These are phyloP conservation scores for Carex cristatella DNA, from an alignment of 176 grass and related monocot species.

Conservation along the genomic window DNA sequence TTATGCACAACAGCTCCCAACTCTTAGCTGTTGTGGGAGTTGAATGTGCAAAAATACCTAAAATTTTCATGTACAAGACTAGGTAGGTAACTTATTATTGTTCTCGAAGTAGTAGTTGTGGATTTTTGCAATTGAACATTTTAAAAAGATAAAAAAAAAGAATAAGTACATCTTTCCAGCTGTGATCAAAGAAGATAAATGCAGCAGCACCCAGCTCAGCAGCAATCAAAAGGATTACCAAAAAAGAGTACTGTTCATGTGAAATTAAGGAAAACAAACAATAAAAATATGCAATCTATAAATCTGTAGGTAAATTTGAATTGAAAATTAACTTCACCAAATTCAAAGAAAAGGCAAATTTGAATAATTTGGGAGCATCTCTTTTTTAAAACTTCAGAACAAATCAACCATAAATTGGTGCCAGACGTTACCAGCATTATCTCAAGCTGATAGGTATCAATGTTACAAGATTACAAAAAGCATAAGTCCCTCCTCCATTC, in stretches of 20 bases:
- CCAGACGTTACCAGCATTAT: slow-evolving; percentile 2
- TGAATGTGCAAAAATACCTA: neutral
- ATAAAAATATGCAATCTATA: neutral
- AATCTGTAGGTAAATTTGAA: neutral
- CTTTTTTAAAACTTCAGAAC: neutral
- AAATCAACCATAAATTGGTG: neutral
- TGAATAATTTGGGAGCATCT: neutral
- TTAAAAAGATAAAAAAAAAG: neutral
- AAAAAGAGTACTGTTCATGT: slow-evolving; percentile 59
- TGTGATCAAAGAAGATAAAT: slow-evolving; percentile 96
- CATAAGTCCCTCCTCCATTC: neutral
- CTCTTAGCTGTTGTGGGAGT: neutral
- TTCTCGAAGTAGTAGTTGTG: neutral
- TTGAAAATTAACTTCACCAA: neutral
- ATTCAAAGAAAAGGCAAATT: neutral
- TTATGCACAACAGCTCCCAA: neutral
- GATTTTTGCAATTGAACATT: neutral
- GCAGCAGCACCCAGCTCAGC: slow-evolving; percentile 76
- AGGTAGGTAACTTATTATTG: neutral
- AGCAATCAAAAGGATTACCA: slow-evolving; percentile 69
- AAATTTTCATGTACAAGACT: neutral
- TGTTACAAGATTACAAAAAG: neutral
- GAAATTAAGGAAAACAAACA: slow-evolving; percentile 53
- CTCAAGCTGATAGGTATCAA: neutral
- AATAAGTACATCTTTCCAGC: slow-evolving; percentile 93